These are phyloP conservation scores for Castanospermum australe DNA, from an alignment of 306 rosid species.

Conservation along the genomic window DNA sequence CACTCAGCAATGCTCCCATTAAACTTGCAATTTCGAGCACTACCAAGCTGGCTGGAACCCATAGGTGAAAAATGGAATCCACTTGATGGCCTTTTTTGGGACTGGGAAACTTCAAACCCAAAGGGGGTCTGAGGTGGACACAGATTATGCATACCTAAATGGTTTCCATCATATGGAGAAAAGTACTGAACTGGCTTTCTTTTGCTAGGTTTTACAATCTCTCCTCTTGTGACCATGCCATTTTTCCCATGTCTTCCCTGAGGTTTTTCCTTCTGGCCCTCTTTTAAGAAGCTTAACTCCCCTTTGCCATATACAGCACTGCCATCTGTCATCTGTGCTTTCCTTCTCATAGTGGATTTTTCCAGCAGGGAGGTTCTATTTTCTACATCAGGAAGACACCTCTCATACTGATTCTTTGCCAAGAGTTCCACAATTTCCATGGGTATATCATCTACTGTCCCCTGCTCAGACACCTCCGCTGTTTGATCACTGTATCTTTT, in stretches of 20 bases:
- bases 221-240: constrained; percentile 34
- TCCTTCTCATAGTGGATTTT: constrained; percentile 46
- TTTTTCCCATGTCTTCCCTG: constrained; percentile 48
- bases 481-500: constrained; percentile 47
- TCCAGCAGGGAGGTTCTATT: constrained; percentile 35
- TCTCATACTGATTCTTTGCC: constrained; percentile 88
- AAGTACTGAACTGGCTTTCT: constrained; percentile 51
- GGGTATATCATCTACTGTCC: constrained; percentile 75
- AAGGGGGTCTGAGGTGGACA: constrained; percentile 47
- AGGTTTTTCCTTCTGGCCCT: constrained; percentile 48
- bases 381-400: constrained; percentile 65
- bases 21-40: constrained; percentile 54
- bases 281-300: constrained; percentile 41
- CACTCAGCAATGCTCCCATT: constrained; percentile 48
- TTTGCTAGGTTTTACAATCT: constrained; percentile 53
- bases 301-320: constrained; percentile 34
- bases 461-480: constrained; percentile 52
- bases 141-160: constrained; percentile 33
- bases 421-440: constrained; percentile 94
- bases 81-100: constrained; percentile 59
- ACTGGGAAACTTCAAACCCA: constrained; percentile 51
- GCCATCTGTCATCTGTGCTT: constrained; percentile 40
- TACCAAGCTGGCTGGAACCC: constrained; percentile 47
- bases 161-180: constrained; percentile 44
- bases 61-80: constrained; percentile 55